phyloP scores from a whole-genome alignment of 1,284 basidiomycete species.

The Prillingera fragicola region DNA sequence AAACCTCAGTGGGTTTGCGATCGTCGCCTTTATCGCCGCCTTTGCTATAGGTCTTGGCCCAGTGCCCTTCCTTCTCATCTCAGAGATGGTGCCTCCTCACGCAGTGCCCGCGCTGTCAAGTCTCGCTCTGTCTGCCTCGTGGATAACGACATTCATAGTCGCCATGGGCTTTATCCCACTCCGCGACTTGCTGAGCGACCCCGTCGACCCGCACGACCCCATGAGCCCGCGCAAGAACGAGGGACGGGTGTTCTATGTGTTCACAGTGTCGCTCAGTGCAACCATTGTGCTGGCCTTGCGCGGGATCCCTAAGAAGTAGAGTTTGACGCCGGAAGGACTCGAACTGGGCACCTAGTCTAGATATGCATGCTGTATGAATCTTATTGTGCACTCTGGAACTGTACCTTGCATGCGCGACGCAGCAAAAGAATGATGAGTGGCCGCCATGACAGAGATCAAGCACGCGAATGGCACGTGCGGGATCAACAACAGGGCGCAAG shows the following conservation, averaged over 20 bases:
- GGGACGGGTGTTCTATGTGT: slow-evolving; percentile 77
- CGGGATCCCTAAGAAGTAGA: slow-evolving; percentile 20
- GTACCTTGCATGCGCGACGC: too few relatives aligned
- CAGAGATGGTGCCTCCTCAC: slow-evolving; percentile 78
- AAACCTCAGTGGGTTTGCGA: slow-evolving; percentile 65
- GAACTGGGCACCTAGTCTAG: too few relatives aligned
- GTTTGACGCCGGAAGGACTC: too few relatives aligned
- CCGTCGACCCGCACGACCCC: slow-evolving; percentile 28
- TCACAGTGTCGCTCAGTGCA: slow-evolving; percentile 50
- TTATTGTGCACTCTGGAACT: too few relatives aligned
- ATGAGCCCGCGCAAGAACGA: slow-evolving; percentile 54
- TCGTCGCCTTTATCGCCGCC: slow-evolving; percentile 77
- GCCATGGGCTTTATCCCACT: slow-evolving; percentile 76
- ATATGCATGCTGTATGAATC: too few relatives aligned
- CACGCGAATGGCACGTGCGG: too few relatives aligned
- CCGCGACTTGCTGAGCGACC: slow-evolving; percentile 57
- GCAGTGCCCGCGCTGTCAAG: slow-evolving; percentile 80
- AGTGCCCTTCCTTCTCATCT: slow-evolving; percentile 83
- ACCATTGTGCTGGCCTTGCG: slow-evolving; percentile 26
- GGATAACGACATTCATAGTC: slow-evolving; percentile 77
- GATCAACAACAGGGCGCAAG: too few relatives aligned
- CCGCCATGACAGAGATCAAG: too few relatives aligned
- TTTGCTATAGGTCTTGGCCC: slow-evolving; percentile 89
- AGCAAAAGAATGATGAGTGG: too few relatives aligned
- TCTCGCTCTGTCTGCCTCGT: slow-evolving; percentile 75